phyloP scores from a whole-genome alignment of 495 filamentous ascomycete species.

The Penicillium macrosclerotiorum region DNA sequence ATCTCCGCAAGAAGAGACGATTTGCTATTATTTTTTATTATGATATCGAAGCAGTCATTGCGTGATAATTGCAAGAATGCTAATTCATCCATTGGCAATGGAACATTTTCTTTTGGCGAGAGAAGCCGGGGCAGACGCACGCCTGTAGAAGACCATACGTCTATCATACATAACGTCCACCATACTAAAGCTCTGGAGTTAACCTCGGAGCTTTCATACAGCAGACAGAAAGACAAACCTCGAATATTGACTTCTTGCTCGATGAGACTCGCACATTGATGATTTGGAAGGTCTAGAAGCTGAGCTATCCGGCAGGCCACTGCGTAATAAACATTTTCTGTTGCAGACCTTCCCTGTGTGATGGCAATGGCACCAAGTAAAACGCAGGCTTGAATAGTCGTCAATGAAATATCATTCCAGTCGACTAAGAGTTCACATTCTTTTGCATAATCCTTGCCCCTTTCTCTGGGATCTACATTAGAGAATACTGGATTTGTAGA shows the following conservation, averaged over 20 bases:
- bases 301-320: slow-evolving; percentile 23
- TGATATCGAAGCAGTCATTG: slow-evolving; percentile 4
- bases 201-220: not conserved
- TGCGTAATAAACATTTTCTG: slow-evolving; percentile 19
- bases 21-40: not conserved
- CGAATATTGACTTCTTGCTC: slow-evolving; percentile 23
- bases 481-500: slow-evolving; percentile 23
- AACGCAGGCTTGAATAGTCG: slow-evolving; percentile 35
- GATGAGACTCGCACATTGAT: slow-evolving; percentile 3
- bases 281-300: slow-evolving; percentile 20
- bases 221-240: slow-evolving; percentile 13
- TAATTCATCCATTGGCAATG: slow-evolving; percentile 33
- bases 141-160: slow-evolving; percentile 40
- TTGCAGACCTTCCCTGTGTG: slow-evolving; percentile 15
- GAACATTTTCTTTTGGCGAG: slow-evolving; percentile 17
- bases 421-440: slow-evolving; percentile 23
- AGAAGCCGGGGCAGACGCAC: slow-evolving; percentile 30
- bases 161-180: slow-evolving; percentile 45
- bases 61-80: slow-evolving; percentile 16
- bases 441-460: slow-evolving; percentile 20
- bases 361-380: slow-evolving; percentile 32
- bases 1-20: slow-evolving; percentile 33
- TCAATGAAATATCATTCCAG: slow-evolving; percentile 31
- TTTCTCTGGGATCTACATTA: slow-evolving; percentile 19
- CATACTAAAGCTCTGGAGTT: slow-evolving; percentile 23